Evolutionary conservation across 768 basidiomycete genomes (phyloP).

Genomic region (Fomitopsis pulvina): DNA sequence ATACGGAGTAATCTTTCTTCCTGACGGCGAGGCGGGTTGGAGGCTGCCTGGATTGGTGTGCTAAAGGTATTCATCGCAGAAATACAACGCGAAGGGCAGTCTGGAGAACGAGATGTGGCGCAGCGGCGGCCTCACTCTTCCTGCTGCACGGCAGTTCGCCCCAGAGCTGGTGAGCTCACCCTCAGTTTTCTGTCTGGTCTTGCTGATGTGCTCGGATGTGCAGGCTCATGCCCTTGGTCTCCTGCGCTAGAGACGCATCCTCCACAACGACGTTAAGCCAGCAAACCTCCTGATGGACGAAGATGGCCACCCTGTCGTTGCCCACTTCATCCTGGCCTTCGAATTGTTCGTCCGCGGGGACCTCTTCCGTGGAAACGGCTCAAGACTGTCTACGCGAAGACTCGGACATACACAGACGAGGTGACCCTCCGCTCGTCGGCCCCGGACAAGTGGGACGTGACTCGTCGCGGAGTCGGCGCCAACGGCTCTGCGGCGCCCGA

Average conservation of each 20-base stretch:
- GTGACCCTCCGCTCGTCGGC: background rate
- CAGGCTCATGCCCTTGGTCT: constrained; percentile 15
- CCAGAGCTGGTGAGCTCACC: constrained; percentile 33
- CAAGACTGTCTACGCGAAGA: constrained; percentile 1
- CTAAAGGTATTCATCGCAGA: no score
- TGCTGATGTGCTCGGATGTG: background rate
- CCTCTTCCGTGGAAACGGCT: constrained; percentile 5
- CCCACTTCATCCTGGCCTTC: constrained; percentile 19
- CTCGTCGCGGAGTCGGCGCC: constrained; percentile 26
- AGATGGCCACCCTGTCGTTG: constrained; percentile 16
- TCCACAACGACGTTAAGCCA: constrained; percentile 25
- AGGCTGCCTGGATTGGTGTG: no score
- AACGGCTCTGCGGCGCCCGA: constrained; percentile 43
- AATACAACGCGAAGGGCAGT: constrained; percentile 11
- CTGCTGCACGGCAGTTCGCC: constrained; percentile 10
- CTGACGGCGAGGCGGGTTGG: constrained; percentile 8
- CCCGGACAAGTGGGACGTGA: background rate
- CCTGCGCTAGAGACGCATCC: constrained; percentile 17
- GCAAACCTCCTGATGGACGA: constrained; percentile 21
- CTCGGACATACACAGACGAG: no score
- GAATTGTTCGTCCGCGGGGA: constrained; percentile 15
- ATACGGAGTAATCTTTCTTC: constrained; percentile 16
- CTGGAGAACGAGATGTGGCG: constrained; percentile 7
- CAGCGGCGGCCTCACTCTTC: constrained; percentile 1
- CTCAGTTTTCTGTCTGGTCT: no score